Evolutionary conservation across 2,329 filamentous ascomycete genomes (phyloP).

Genomic region (Aspergillus proliferans): DNA sequence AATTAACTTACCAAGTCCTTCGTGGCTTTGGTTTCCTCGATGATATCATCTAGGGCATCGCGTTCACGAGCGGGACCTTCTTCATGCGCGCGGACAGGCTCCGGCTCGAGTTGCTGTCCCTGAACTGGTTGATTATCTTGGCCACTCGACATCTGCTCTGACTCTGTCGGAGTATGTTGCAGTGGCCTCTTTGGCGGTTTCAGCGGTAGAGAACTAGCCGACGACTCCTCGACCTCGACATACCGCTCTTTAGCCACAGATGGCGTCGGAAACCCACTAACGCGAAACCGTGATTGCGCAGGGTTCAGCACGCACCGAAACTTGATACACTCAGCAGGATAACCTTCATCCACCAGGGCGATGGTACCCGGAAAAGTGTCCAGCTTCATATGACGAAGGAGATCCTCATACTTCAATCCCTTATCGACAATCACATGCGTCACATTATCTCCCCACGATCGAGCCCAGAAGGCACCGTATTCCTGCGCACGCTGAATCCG

Average conservation of each 20-base stretch:
- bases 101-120: not conserved
- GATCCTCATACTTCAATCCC: constrained; percentile 55
- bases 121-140: not conserved
- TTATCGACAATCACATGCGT: constrained; percentile 80
- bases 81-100: not conserved
- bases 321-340: constrained; percentile 62
- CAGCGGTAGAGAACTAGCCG: constrained; percentile 18
- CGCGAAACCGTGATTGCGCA: constrained; percentile 47
- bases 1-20: constrained; percentile 46
- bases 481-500: constrained; percentile 70
- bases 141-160: constrained; percentile 8
- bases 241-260: constrained; percentile 8
- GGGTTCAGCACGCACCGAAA: constrained; percentile 55
- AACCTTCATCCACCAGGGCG: constrained; percentile 61
- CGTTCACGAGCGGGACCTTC: constrained; percentile 12
- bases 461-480: constrained; percentile 68
- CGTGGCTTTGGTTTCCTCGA: constrained; percentile 56
- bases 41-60: constrained; percentile 60
- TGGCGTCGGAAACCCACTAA: constrained; percentile 14
- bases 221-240: constrained; percentile 4
- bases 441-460: constrained; percentile 49
- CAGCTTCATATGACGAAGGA: constrained; percentile 52
- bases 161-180: constrained; percentile 10
- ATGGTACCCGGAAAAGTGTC: constrained; percentile 40
- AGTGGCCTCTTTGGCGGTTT: constrained; percentile 20